Conservation (phyloP, 2,329 filamentous ascomycete species). For the Ceratocystis colombiana region DNA sequence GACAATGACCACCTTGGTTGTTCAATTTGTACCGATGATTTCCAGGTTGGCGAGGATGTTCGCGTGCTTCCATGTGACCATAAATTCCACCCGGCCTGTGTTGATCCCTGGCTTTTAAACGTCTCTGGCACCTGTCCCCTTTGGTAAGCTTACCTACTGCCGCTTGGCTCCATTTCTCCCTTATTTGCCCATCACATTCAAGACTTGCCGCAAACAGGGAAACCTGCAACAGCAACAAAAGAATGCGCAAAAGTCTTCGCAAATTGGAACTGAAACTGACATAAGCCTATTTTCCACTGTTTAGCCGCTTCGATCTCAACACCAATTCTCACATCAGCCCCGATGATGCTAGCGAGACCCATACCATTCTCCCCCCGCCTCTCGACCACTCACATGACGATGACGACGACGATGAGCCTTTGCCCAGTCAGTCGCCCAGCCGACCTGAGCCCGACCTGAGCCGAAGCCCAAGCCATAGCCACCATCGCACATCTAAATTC, state of each 20-base stretch:
- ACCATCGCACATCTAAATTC: conserved; percentile 40
- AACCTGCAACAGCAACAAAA: neutral
- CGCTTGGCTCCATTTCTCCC: neutral
- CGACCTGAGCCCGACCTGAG: neutral
- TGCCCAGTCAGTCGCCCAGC: conserved; percentile 33
- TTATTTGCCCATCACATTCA: conserved; percentile 2
- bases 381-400: conserved; percentile 34
- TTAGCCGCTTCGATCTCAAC: conserved; percentile 45
- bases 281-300: neutral
- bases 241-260: neutral
- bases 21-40: conserved; percentile 62
- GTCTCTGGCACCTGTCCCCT: conserved; percentile 60
- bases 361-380: conserved; percentile 34
- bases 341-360: conserved; percentile 20
- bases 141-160: conserved; percentile 43
- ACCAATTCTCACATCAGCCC: conserved; percentile 28
- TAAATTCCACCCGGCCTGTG: conserved; percentile 56
- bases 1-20: conserved; percentile 45
- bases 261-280: conserved; percentile 2
- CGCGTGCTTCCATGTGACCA: conserved; percentile 58
- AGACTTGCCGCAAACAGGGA: conserved; percentile 3
- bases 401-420: conserved; percentile 29
- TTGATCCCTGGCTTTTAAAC: conserved; percentile 61
- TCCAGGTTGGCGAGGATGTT: conserved; percentile 55
- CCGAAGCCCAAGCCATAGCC: neutral